A percentile compares a stretch with the other conserved stretches of the same genome.
Evolutionary conservation across 2,329 filamentous ascomycete genomes (phyloP).

Genomic region (Clarireedia sp.): DNA sequence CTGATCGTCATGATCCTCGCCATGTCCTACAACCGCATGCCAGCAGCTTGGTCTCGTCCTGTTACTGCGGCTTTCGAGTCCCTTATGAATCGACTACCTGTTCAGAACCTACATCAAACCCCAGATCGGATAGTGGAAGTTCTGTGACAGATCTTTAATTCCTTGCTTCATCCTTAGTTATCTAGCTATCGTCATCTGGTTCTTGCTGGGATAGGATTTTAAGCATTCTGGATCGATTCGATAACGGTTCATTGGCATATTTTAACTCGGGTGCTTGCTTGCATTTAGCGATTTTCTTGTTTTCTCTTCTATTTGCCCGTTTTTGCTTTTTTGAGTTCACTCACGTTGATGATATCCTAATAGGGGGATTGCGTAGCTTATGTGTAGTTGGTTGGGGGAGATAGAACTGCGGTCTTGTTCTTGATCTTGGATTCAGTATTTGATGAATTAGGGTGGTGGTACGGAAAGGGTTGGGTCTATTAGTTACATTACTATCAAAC

Average conservation of each 20-base stretch:
- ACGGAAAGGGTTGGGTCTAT: background rate
- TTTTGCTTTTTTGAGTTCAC: too few species aligned
- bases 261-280: background rate
- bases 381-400: background rate
- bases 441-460: background rate
- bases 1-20: conserved; percentile 41
- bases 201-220: background rate
- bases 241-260: background rate
- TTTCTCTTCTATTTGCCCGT: too few species aligned
- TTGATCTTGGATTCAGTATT: background rate
- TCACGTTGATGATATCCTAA: background rate
- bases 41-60: conserved; percentile 33
- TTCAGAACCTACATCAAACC: conserved; percentile 3
- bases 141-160: conserved; percentile 9
- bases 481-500: background rate
- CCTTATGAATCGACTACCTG: conserved; percentile 11
- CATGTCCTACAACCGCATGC: conserved; percentile 44
- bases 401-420: background rate
- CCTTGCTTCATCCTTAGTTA: background rate
- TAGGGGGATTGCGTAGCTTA: background rate
- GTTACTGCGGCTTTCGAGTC: conserved; percentile 13
- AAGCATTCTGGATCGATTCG: background rate
- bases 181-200: background rate
- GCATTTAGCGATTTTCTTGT: background rate
- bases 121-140: conserved; percentile 25